Evolutionary conservation across 345 rosid genomes (phyloP), one percentile per base, ranked within the genome.

Genomic region (Xanthoceras sorbifolium): DNA sequence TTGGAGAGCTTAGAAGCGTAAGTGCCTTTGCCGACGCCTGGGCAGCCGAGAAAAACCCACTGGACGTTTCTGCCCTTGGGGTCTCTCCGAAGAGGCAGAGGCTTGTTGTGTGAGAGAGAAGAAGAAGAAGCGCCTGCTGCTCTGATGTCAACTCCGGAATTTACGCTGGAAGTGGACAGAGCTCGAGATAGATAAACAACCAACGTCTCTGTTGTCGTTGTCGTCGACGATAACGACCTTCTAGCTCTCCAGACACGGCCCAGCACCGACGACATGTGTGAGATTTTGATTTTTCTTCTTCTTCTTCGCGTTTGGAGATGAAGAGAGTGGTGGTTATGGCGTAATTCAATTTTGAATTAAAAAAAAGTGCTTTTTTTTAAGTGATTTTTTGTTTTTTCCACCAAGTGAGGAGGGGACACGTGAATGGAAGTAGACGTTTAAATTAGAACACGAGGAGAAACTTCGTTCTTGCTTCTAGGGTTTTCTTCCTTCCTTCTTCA

Each of bases 1-100:
- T 67, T 67, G 40, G 99, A 96, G 61, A 96, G 90, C 32, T 93
- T 94, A 40, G 99, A 96, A 42, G 99, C 97, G 40, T 96, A 96
- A 0, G 99, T 94, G 1, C 99, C 99, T 85, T 96, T 96, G 9
- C 99, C 99, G 25, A 96, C 97, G 71, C 99, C 99, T 0, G 99
- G 98, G 60, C 98, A 96, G 67, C 99, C 99, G 2, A 94, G 93
- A 74, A 96, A 96, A 4, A 92, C 97, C 99, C 99, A 96, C 76
- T 94, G 98, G 71, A 85, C 85, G 69, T 85, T 87, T 72, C 88
- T 85, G 5, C 84, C 87, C 83, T 82, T 66, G 12, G 78, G 65
- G 9, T 80, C 81, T 42, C 67, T 71, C 23, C 75, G 69, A 42
- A 76, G 75, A 68, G 50, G 74, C 36, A 80, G 67, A 46, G 82